Percentiles rank a stretch among this genome's conserved stretches.
Evolutionary conservation across 2,329 filamentous ascomycete genomes (phyloP).

Genomic region (Tolypocladium ovalisporum): DNA sequence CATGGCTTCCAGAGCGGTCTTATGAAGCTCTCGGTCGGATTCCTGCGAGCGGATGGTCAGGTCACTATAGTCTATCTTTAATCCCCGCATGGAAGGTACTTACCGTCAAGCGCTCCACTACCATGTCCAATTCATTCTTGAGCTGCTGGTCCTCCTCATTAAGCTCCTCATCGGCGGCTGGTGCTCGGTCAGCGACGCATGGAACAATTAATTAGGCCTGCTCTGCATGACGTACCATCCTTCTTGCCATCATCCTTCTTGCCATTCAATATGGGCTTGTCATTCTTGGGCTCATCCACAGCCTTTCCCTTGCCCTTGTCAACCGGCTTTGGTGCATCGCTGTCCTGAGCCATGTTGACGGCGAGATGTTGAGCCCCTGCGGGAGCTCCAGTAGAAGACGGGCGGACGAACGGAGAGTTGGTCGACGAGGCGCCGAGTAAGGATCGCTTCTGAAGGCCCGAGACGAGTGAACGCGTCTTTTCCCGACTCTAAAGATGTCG

Average conservation of each 20-base stretch:
- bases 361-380: slow-evolving; percentile 16
- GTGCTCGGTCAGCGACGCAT: slow-evolving; percentile 10
- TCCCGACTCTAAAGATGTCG: background rate
- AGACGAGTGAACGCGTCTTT: background rate
- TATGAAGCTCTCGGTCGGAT: slow-evolving; percentile 77
- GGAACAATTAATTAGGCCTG: slow-evolving; percentile 2
- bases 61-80: background rate
- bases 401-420: slow-evolving; percentile 3
- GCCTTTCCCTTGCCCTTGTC: slow-evolving; percentile 98
- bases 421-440: background rate
- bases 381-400: slow-evolving; percentile 10
- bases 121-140: slow-evolving; percentile 95
- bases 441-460: too few species aligned
- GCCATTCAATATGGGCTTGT: slow-evolving; percentile 58
- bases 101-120: slow-evolving; percentile 89
- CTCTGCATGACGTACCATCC: slow-evolving; percentile 27
- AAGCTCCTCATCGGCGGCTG: slow-evolving; percentile 63
- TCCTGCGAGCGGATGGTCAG: slow-evolving; percentile 45
- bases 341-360: slow-evolving; percentile 81
- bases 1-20: slow-evolving; percentile 86
- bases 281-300: slow-evolving; percentile 57
- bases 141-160: slow-evolving; percentile 97
- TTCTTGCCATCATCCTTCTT: slow-evolving; percentile 66
- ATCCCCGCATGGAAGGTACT: slow-evolving; percentile 8
- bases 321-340: slow-evolving; percentile 69